Percentiles rank a stretch among this genome's conserved stretches.
phyloP scores from a whole-genome alignment of 1,139 yeast genomes.

The Geotrichum phurueaensis region DNA sequence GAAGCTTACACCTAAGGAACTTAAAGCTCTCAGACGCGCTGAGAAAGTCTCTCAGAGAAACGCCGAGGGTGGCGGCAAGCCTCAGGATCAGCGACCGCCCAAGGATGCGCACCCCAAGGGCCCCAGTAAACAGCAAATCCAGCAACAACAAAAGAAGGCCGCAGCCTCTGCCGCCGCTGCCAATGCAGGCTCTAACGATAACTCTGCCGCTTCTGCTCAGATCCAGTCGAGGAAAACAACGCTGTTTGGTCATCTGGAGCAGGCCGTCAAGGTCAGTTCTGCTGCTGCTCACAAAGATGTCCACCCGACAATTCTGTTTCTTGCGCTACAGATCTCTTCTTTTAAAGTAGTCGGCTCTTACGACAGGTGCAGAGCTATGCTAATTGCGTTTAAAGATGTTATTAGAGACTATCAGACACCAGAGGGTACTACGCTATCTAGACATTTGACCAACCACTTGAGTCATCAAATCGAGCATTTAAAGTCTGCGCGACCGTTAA shows the following conservation, averaged over 20 bases:
- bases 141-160: constrained; percentile 9
- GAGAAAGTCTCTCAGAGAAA: constrained; percentile 90
- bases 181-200: constrained; percentile 3
- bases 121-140: constrained; percentile 5
- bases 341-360: constrained; percentile 87
- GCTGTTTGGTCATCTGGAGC: constrained; percentile 74
- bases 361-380: constrained; percentile 77
- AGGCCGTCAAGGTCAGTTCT: constrained; percentile 42
- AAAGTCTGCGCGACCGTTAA: constrained; percentile 84
- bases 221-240: constrained; percentile 37
- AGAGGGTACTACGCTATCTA: constrained; percentile 70
- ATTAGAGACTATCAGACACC: constrained; percentile 82
- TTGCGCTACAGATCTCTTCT: constrained; percentile 76
- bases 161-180: constrained; percentile 10
- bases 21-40: constrained; percentile 79
- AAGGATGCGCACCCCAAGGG: constrained; percentile 9
- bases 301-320: constrained; percentile 77
- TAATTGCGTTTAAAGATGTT: constrained; percentile 75
- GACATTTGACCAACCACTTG: constrained; percentile 83
- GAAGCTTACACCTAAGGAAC: constrained; percentile 66
- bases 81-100: constrained; percentile 17
- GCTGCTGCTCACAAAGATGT: constrained; percentile 49
- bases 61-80: constrained; percentile 46
- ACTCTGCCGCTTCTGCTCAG: not conserved
- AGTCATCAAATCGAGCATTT: constrained; percentile 93